Percentiles rank a stretch among this genome's conserved stretches.
Evolutionary conservation across 352 stramenopile genomes (phyloP).

Genomic region (Globisporangium cylindrosporum): DNA sequence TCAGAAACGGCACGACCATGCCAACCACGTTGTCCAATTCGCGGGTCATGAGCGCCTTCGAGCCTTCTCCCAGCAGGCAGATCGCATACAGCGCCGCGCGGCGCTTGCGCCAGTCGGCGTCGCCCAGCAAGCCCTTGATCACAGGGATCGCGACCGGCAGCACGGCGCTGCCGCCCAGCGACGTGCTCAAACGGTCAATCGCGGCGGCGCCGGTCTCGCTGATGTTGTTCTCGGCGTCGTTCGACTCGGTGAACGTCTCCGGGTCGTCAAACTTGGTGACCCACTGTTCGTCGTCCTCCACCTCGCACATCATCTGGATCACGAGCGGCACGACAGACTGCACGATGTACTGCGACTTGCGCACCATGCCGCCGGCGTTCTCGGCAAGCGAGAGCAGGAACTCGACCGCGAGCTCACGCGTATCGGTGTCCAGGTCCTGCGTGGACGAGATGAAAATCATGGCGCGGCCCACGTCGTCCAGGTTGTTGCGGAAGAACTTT

Average conservation of each 20-base stretch:
- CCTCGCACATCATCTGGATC: slow-evolving; percentile 79
- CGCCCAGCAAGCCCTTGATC: slow-evolving; percentile 57
- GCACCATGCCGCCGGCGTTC: slow-evolving; percentile 78
- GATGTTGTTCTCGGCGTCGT: slow-evolving; percentile 60
- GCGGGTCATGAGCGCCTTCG: slow-evolving; percentile 75
- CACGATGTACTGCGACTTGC: slow-evolving; percentile 68
- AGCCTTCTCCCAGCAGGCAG: slow-evolving; percentile 72
- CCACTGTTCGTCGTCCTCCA: slow-evolving; percentile 76
- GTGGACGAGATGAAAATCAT: slow-evolving; percentile 80
- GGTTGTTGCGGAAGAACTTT: slow-evolving; percentile 73
- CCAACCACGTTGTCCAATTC: slow-evolving; percentile 75
- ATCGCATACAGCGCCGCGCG: slow-evolving; percentile 76
- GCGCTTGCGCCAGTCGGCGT: slow-evolving; percentile 69
- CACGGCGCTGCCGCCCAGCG: slow-evolving; percentile 69
- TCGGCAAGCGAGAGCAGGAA: slow-evolving; percentile 80
- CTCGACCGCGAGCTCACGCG: slow-evolving; percentile 76
- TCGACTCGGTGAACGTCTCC: slow-evolving; percentile 65
- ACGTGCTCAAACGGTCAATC: slow-evolving; percentile 73
- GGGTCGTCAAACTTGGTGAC: slow-evolving; percentile 76
- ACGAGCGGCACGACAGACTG: slow-evolving; percentile 65
- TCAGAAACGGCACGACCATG: slow-evolving; percentile 67
- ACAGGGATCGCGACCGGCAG: slow-evolving; percentile 76
- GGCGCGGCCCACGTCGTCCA: slow-evolving; percentile 67
- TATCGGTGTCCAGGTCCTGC: slow-evolving; percentile 65
- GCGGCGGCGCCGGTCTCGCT: slow-evolving; percentile 70